phyloP scores from a whole-genome alignment of 139 green algal species.

The Tetradesmus obliquus region DNA sequence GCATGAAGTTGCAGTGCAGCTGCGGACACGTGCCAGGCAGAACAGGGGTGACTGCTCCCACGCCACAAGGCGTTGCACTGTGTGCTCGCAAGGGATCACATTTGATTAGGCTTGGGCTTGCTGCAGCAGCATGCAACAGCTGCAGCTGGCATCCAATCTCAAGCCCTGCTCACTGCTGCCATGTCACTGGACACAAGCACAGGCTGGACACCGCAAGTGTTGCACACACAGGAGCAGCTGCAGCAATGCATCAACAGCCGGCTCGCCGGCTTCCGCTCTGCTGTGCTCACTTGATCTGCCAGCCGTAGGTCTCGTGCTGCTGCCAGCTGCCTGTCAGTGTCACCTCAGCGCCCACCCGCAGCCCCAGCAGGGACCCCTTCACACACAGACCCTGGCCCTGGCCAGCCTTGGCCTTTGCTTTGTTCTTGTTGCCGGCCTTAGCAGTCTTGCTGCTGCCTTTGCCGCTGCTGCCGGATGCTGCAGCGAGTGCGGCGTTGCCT shows the following conservation, averaged over 20 bases:
- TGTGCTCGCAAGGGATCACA: too few species aligned
- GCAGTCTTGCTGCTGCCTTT: conserved; percentile 15
- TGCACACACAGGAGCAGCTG: background rate
- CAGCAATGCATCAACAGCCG: background rate
- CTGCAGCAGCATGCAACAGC: too few species aligned
- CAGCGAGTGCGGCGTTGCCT: background rate
- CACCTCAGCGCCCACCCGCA: background rate
- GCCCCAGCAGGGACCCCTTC: background rate
- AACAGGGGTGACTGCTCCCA: background rate
- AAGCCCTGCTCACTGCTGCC: too few species aligned
- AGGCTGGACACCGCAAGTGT: background rate
- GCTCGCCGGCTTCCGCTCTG: background rate
- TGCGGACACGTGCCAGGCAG: background rate
- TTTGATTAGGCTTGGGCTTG: too few species aligned
- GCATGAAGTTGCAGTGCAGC: background rate
- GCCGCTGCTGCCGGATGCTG: background rate
- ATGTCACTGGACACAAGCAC: background rate
- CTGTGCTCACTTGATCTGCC: conserved; percentile 22
- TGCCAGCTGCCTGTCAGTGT: background rate
- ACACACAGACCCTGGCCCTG: background rate
- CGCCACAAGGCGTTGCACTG: background rate
- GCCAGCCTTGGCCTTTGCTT: too few species aligned
- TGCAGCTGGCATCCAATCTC: too few species aligned
- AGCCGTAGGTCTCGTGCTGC: background rate
- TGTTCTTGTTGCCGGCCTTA: background rate